These are phyloP conservation scores for Alternaria brassicicola DNA, from an alignment of 2,329 filamentous ascomycete genomes.

Conservation along the genomic window DNA sequence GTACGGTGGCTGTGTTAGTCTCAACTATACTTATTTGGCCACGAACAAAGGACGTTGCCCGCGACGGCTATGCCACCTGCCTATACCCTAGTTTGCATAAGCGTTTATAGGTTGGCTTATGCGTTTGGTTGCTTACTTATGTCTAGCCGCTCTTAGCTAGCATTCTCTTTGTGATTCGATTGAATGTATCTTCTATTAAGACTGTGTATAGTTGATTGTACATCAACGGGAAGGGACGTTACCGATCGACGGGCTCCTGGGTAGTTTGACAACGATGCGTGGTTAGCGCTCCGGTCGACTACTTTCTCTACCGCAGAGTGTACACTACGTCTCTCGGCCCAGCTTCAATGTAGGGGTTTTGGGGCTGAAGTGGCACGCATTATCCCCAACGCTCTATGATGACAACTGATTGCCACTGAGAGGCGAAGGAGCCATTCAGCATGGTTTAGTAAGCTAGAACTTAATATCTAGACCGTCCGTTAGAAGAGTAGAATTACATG, in stretches of 20 bases:
- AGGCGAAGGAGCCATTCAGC: background rate
- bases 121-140: background rate
- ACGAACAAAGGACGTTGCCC: background rate
- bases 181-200: background rate
- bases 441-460: background rate
- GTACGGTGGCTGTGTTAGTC: background rate
- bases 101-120: fast-evolving
- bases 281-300: background rate
- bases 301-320: background rate
- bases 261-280: background rate
- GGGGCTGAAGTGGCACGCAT: background rate
- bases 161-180: background rate
- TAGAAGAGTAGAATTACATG: background rate
- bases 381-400: background rate
- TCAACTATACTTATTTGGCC: background rate
- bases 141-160: background rate
- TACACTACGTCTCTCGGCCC: background rate
- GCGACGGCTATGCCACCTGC: background rate
- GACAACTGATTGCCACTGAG: background rate
- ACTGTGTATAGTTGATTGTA: background rate
- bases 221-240: background rate
- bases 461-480: background rate
- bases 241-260: background rate
- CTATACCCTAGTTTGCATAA: background rate
- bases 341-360: background rate